Conservation (phyloP, 164 flowering plant species). For the Dillenia turbinata region DNA sequence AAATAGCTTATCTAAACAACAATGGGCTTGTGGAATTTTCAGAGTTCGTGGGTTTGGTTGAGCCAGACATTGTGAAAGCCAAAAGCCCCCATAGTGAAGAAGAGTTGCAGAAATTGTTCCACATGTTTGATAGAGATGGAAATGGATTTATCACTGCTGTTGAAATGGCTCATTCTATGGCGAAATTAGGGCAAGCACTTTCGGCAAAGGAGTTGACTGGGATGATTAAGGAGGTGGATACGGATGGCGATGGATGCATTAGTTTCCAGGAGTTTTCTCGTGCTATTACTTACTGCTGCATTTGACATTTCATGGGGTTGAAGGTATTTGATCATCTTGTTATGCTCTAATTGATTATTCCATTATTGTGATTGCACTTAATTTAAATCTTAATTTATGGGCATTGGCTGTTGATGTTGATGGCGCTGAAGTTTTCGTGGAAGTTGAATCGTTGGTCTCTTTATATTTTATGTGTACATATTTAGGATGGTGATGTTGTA, state of each 20-base stretch:
- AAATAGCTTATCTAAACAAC: conserved; percentile 72
- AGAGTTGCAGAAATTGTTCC: conserved; percentile 61
- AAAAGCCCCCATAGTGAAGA: conserved; percentile 75
- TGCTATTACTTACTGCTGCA: conserved; percentile 64
- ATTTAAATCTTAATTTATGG: no score
- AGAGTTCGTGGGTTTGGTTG: conserved; percentile 78
- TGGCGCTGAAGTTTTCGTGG: no score
- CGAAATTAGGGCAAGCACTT: conserved; percentile 57
- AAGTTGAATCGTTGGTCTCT: no score
- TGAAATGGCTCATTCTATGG: conserved; percentile 70
- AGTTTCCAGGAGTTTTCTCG: conserved; percentile 53
- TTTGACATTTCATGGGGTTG: conserved; percentile 64
- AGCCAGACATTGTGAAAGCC: conserved; percentile 69
- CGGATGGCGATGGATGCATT: conserved; percentile 69
- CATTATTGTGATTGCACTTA: no score
- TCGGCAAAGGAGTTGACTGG: conserved; percentile 60
- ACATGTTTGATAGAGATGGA: conserved; percentile 58
- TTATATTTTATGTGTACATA: no score
- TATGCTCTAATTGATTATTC: no score
- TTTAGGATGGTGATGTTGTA: no score
- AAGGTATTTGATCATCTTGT: background rate
- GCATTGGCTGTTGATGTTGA: no score
- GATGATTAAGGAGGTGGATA: conserved; percentile 71
- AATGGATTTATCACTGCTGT: conserved; percentile 65
- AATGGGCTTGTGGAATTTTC: conserved; percentile 84